Evolutionary conservation across 768 basidiomycete genomes (phyloP).

Genomic region (Austroboletus eburneus): DNA sequence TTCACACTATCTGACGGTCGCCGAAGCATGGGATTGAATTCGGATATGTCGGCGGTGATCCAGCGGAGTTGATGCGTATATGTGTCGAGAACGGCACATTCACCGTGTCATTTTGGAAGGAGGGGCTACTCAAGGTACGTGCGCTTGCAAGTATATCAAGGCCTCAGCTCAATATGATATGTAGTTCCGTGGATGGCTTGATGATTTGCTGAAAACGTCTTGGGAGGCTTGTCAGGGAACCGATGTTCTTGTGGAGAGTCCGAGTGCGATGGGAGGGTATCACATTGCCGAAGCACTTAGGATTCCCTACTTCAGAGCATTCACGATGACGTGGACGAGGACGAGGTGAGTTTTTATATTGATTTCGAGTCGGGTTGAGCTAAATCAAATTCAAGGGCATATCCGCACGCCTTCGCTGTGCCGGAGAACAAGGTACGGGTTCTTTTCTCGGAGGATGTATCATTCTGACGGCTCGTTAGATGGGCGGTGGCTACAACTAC

Average conservation of each 20-base stretch:
- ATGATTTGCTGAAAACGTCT: constrained; percentile 90
- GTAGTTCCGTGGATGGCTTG: constrained; percentile 96
- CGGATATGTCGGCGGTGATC: constrained; percentile 92
- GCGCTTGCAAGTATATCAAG: not conserved
- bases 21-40: constrained; percentile 92
- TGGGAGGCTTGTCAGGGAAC: constrained; percentile 97
- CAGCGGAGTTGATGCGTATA: constrained; percentile 95
- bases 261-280: constrained; percentile 95
- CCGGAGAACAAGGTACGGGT: constrained; percentile 81
- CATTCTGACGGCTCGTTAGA: constrained; percentile 41
- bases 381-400: constrained; percentile 52
- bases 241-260: constrained; percentile 91
- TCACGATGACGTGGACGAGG: constrained; percentile 97
- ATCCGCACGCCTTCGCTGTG: constrained; percentile 97
- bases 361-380: not conserved
- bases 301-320: constrained; percentile 93
- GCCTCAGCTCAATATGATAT: constrained; percentile 5
- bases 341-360: constrained; percentile 52
- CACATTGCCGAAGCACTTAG: constrained; percentile 94
- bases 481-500: constrained; percentile 98
- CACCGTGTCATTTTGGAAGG: constrained; percentile 91
- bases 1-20: constrained; percentile 6
- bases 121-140: constrained; percentile 79
- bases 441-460: constrained; percentile 1
- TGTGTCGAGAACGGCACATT: constrained; percentile 99